A percentile compares a stretch with the other conserved stretches of the same genome.
phyloP scores from a whole-genome alignment of 306 rosid species.

The Fragaria iinumae region DNA sequence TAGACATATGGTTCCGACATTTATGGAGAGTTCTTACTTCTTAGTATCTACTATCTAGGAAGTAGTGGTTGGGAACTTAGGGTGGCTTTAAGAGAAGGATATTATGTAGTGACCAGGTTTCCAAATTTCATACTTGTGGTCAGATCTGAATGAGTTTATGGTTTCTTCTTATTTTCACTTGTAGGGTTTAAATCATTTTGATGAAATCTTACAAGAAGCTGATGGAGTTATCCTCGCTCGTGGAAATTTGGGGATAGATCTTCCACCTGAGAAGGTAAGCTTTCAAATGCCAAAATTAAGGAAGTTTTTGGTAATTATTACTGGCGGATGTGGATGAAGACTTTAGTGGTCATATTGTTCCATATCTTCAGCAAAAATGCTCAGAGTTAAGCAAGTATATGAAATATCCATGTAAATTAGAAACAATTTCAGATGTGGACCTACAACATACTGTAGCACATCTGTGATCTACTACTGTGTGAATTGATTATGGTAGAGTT shows the following conservation, averaged over 20 bases:
- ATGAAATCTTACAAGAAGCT: conserved; percentile 91
- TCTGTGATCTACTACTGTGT: neutral
- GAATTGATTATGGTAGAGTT: neutral
- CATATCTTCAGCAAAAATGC: neutral
- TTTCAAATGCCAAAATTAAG: conserved; percentile 5
- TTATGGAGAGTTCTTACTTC: neutral
- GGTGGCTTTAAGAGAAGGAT: neutral
- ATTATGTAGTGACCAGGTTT: neutral
- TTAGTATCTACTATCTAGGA: neutral
- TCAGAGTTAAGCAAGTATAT: neutral
- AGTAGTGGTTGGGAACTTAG: neutral
- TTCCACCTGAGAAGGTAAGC: conserved; percentile 93
- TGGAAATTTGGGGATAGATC: conserved; percentile 93
- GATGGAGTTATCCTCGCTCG: conserved; percentile 93
- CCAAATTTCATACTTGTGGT: conserved; percentile 7
- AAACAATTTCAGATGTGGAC: neutral
- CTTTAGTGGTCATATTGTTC: neutral
- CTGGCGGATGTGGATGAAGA: neutral
- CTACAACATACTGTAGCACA: neutral
- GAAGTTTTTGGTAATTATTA: neutral
- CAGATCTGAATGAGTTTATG: conserved; percentile 12
- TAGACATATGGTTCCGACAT: neutral
- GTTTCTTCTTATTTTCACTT: conserved; percentile 19
- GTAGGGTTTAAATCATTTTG: conserved; percentile 88
- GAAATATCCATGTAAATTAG: neutral